Conservation (phyloP, 495 filamentous ascomycete species). For the Aspergillus cristatus region DNA sequence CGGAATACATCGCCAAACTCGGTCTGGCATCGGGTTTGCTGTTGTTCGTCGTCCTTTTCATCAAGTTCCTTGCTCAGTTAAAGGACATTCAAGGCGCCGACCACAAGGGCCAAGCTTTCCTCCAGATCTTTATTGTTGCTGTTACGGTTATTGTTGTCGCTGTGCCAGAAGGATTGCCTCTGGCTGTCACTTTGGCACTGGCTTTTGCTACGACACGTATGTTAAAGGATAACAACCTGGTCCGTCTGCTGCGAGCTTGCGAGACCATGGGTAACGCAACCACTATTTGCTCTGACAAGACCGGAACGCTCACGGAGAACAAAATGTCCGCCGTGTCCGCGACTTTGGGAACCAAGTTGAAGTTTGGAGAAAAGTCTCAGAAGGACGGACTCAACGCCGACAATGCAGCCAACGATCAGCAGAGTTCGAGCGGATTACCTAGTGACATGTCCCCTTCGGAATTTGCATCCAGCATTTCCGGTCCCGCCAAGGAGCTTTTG, state of each 20-base stretch:
- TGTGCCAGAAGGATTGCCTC: conserved; percentile 84
- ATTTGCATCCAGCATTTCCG: conserved; percentile 49
- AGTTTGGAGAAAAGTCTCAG: conserved; percentile 53
- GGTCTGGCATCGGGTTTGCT: conserved; percentile 75
- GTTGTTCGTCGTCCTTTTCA: conserved; percentile 85
- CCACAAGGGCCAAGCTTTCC: conserved; percentile 76
- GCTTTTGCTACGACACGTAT: conserved; percentile 93
- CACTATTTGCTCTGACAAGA: conserved; percentile 95
- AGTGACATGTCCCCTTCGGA: conserved; percentile 45
- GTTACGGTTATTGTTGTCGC: conserved; percentile 94
- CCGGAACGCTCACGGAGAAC: conserved; percentile 88
- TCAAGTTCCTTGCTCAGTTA: conserved; percentile 71
- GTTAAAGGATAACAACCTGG: conserved; percentile 91
- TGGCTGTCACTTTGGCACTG: conserved; percentile 87
- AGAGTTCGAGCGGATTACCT: conserved; percentile 10
- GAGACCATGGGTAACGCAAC: conserved; percentile 99
- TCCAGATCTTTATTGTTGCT: conserved; percentile 89
- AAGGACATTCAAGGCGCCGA: conserved; percentile 46
- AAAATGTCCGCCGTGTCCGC: conserved; percentile 84
- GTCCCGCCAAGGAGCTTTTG: conserved; percentile 53
- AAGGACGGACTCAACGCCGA: conserved; percentile 3
- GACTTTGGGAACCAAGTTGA: conserved; percentile 57
- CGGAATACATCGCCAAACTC: conserved; percentile 90
- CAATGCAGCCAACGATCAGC: conserved; percentile 2
- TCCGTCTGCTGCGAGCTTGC: conserved; percentile 82